Percentiles rank a stretch among this genome's conserved stretches.
These are phyloP conservation scores for Auriscalpium vulgare DNA, from an alignment of 768 basidiomycete species.

Conservation along the genomic window DNA sequence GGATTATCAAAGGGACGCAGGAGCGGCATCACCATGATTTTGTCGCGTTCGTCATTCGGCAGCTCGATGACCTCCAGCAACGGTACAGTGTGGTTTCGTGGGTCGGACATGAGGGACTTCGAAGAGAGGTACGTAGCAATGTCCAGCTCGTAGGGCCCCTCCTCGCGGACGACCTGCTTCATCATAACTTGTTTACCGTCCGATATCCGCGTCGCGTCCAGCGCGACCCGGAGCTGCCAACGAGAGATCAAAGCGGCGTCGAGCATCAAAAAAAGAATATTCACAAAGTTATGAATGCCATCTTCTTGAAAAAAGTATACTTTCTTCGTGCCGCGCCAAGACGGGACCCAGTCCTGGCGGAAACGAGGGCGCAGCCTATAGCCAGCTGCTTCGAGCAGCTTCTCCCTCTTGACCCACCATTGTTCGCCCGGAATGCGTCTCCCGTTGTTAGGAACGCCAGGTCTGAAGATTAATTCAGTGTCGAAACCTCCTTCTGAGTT, in stretches of 20 bases:
- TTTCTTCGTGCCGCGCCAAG: slow-evolving; percentile 2
- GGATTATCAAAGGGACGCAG: slow-evolving; percentile 15
- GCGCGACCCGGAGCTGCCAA: neutral
- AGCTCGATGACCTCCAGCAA: slow-evolving; percentile 14
- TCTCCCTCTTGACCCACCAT: slow-evolving; percentile 8
- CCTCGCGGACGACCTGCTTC: slow-evolving; percentile 7
- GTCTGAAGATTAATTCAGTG: neutral
- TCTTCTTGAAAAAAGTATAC: slow-evolving; percentile 6
- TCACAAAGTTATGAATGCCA: slow-evolving; percentile 2
- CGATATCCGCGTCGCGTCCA: slow-evolving; percentile 13
- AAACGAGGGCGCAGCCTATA: slow-evolving; percentile 11
- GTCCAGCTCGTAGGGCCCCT: slow-evolving; percentile 6
- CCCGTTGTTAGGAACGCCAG: neutral
- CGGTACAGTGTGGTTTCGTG: slow-evolving; percentile 18
- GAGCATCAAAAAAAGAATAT: neutral
- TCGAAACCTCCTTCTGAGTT: too few relatives aligned
- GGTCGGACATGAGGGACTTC: slow-evolving; percentile 1
- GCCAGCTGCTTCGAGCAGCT: neutral
- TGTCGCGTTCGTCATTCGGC: slow-evolving; percentile 5
- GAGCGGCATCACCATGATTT: slow-evolving; percentile 17
- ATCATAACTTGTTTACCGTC: slow-evolving; percentile 16
- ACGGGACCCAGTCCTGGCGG: slow-evolving; percentile 6
- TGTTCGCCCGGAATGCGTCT: slow-evolving; percentile 1
- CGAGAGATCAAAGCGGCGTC: neutral
- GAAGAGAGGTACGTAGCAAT: slow-evolving; percentile 6